Evolutionary conservation across 2,329 filamentous ascomycete species (phyloP).

Genomic region (Aureobasidium subglaciale): DNA sequence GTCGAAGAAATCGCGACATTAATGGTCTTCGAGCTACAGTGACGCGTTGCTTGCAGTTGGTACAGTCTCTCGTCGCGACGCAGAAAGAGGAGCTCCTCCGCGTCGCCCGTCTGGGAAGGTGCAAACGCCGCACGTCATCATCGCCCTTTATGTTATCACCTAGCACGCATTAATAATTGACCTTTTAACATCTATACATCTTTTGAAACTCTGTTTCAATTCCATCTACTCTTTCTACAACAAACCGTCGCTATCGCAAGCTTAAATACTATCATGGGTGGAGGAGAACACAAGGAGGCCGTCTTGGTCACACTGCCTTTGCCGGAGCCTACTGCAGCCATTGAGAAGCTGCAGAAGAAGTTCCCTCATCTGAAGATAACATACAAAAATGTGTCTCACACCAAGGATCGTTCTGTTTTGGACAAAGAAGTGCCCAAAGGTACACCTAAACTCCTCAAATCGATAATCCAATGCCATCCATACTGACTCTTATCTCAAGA

Average conservation of each 20-base stretch:
- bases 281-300: slow-evolving; percentile 29
- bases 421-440: slow-evolving; percentile 10
- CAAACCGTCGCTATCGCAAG: background rate
- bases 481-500: slow-evolving; percentile 24
- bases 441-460: background rate
- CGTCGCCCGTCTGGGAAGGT: background rate
- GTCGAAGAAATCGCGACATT: too few species aligned
- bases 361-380: slow-evolving; percentile 42
- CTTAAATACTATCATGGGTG: slow-evolving; percentile 27
- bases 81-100: background rate
- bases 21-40: background rate
- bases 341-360: slow-evolving; percentile 33
- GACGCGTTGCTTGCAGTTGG: background rate
- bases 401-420: slow-evolving; percentile 16
- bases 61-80: background rate
- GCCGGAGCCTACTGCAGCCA: slow-evolving; percentile 31
- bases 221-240: background rate
- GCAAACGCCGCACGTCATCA: background rate
- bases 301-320: slow-evolving; percentile 28
- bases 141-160: background rate
- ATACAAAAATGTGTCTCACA: slow-evolving; percentile 30
- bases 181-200: background rate
- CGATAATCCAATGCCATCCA: background rate
- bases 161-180: background rate
- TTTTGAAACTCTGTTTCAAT: background rate